These are phyloP conservation scores for Zymoseptoria passerinii DNA, from an alignment of 2,329 filamentous ascomycete species.

Conservation along the genomic window DNA sequence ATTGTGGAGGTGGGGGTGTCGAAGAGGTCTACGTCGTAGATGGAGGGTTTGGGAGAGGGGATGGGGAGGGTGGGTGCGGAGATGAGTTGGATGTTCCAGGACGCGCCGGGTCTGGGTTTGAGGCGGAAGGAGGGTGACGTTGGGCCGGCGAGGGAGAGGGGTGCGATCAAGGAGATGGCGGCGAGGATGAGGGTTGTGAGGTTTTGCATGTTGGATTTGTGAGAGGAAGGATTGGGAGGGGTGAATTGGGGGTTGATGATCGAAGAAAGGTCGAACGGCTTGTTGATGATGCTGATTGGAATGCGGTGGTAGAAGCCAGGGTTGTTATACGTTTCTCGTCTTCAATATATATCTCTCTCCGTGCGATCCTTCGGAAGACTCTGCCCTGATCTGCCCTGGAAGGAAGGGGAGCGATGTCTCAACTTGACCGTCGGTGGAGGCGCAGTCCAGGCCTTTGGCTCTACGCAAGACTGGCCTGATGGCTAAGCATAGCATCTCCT, in stretches of 20 bases:
- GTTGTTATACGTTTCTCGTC: not conserved
- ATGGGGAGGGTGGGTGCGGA: constrained; percentile 1
- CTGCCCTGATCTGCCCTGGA: not conserved
- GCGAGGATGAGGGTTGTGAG: not conserved
- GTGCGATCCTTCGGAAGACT: not conserved
- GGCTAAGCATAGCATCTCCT: not conserved
- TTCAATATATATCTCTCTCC: not conserved
- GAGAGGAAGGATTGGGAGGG: not conserved
- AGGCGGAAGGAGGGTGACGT: not conserved
- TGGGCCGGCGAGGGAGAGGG: not conserved
- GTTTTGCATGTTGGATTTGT: not conserved
- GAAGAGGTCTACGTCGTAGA: constrained; percentile 13
- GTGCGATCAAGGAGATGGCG: not conserved
- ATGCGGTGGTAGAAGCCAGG: too few species aligned
- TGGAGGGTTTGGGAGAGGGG: constrained; percentile 1
- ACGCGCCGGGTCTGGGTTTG: constrained; percentile 8
- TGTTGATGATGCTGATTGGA: too few species aligned
- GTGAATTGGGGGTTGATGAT: not conserved
- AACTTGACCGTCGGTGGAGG: not conserved
- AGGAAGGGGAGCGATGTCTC: not conserved
- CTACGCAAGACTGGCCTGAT: not conserved
- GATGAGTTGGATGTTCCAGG: constrained; percentile 14
- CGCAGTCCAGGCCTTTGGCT: not conserved
- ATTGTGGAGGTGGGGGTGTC: constrained; percentile 1
- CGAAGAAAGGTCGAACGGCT: too few species aligned